Base-by-base conservation (phyloP, 257 asterid species). In the Solanum microdontum region DNA sequence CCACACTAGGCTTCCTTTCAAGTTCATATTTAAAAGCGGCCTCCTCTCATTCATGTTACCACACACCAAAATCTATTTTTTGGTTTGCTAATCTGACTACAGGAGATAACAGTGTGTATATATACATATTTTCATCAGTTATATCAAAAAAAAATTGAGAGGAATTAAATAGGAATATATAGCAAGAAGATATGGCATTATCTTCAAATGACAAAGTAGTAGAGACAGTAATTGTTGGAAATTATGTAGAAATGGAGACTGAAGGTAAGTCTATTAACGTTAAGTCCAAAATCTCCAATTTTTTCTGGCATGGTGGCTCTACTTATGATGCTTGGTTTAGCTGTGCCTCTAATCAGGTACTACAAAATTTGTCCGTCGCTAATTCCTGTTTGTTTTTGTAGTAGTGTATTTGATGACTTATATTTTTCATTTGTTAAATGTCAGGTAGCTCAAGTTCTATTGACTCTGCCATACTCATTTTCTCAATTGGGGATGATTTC, bases 261-360 rank as follows among this genome's bases (percentile, higher is more conserved):
- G 89, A 89, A 69, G 88, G 86, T 3, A 86, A 87, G 32, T n/a
- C 87, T n/a, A 66, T 21, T 11, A 85, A 84, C 15, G 2, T 88
- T 48, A 89, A 89, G 72, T 89, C 93, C 8, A 89, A 80, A 72
- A 36, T 91, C 8, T 89, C 91, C 10, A 88, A 87, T 26, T 68
- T 89, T 3, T 89, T 91, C 64, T 91, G 93, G 93, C 93, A 91
- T n/a, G 93, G 93, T 15, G 93, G 92, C 76, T 91, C 92, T 3
- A 90, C 89, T 12, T 91, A 91, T 82, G 93, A 91, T 74, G 93
- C 93, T 62, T 91, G 93, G 93, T 91, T 91, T 45, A 80, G 85
- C 2, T 45, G 68, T 80, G 85, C 85, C 68, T 80, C 85, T 28
- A 80, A 80, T 45, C 85, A 80, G 85, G 85, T 80, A 43, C 79